Evolutionary conservation across 352 stramenopile genomes (phyloP), one percentile per base, ranked within the genome.

Genomic region (Phytophthora uliginosa): DNA sequence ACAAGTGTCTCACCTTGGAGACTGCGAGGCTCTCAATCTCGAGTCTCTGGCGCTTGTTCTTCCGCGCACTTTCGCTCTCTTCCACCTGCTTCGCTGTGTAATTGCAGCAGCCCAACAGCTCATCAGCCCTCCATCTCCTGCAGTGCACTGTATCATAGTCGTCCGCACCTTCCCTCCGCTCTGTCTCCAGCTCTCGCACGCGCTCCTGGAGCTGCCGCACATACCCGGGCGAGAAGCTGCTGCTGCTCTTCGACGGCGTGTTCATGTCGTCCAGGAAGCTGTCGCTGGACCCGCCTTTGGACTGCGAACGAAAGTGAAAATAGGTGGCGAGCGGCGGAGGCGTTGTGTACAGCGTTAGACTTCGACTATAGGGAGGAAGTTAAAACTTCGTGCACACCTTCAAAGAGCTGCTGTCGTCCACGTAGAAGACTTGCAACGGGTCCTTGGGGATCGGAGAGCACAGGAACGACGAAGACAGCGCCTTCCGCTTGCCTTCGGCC

Each of bases 381-480:
- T 6, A 8, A 17, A 8, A n/a, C 13, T 15, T 45, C 13, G 45
- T 7, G 13, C 36, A 33, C 12, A 82, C 76, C 68, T 74, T 58
- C 4, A 57, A 0, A 0, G 72, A 78, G 61, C 69, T 76, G 40
- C 50, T 73, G 45, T 84, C 76, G 42, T 83, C 82, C 28, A 91
- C 63, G 57, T 81, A 89, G 48, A 90, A 86, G 17, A 83, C 73
- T 73, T 91, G 85, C 24, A 82, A 81, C 59, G 85, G 74, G 69
- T 91, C 84, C 15, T 82, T 84, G 17, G 81, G 81, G 42, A 92
- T 93, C 15, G 86, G 86, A 59, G 86, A 93, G 81, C 79, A 89
- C 66, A 92, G 70, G 77, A 92, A 90, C 58, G 78, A 82, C 31
- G 76, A 81, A 59, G 74, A 79, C 26, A 79, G 52, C 38, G 77